These are phyloP conservation scores for Picochlorum sp. DNA, from an alignment of 139 green algal genomes.

Conservation along the genomic window DNA sequence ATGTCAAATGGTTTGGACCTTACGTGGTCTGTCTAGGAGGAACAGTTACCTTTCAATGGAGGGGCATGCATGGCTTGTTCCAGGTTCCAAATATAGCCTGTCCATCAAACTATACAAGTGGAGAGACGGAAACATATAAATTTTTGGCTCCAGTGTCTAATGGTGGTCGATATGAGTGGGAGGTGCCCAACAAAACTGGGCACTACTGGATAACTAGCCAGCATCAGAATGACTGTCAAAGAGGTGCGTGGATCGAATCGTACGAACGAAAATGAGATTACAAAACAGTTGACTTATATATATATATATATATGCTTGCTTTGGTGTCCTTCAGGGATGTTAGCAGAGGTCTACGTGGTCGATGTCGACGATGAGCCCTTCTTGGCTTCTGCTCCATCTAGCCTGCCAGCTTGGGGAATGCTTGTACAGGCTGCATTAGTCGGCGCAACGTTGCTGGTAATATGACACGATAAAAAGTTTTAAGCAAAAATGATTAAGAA, in stretches of 20 bases:
- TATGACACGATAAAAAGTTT: too few species aligned
- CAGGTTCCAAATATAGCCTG: slow-evolving; percentile 17
- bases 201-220: slow-evolving; percentile 23
- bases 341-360: neutral
- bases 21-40: neutral
- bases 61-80: slow-evolving; percentile 12
- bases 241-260: slow-evolving; percentile 7
- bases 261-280: too few species aligned
- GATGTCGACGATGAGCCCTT: neutral
- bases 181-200: slow-evolving; percentile 4
- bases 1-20: neutral
- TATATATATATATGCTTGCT: neutral
- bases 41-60: slow-evolving; percentile 8
- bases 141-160: slow-evolving; percentile 5
- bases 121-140: slow-evolving; percentile 6
- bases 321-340: neutral
- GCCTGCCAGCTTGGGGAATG: too few species aligned
- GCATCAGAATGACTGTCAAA: slow-evolving; percentile 4
- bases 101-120: slow-evolving; percentile 11
- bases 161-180: slow-evolving; percentile 7
- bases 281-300: neutral
- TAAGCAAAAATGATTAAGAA: too few species aligned
- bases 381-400: neutral
- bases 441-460: too few species aligned
- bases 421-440: neutral